Percentiles rank a stretch among this genome's conserved stretches.
Evolutionary conservation across 495 filamentous ascomycete genomes (phyloP).

Genomic region (Aspergillus olivimuriae): DNA sequence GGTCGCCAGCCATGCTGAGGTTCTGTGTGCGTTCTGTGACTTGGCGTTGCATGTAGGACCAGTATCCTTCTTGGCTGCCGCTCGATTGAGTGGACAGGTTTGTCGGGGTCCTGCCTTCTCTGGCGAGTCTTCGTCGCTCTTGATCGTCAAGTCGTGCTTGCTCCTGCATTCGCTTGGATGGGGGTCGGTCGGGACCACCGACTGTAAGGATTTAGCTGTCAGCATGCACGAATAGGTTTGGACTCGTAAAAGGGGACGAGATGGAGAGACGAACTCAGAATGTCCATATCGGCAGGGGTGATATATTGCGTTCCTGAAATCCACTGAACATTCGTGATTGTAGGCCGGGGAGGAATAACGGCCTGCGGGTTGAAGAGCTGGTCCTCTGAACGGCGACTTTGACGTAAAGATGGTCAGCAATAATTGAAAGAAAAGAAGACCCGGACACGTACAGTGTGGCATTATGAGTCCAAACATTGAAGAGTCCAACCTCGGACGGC

Average conservation of each 20-base stretch:
- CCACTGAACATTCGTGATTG: conserved; percentile 94
- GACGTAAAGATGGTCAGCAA: conserved; percentile 24
- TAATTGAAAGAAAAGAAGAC: too few species aligned
- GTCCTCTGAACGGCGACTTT: conserved; percentile 53
- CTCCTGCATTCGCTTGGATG: conserved; percentile 69
- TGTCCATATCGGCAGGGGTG: conserved; percentile 81
- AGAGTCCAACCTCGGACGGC: conserved; percentile 72
- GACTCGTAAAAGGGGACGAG: too few species aligned
- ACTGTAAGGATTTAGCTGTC: conserved; percentile 38
- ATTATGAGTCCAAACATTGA: conserved; percentile 76
- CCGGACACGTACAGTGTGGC: conserved; percentile 46
- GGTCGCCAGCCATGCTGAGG: conserved; percentile 73
- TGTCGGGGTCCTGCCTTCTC: conserved; percentile 27
- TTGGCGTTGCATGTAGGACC: conserved; percentile 69
- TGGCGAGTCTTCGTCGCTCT: conserved; percentile 43
- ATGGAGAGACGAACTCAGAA: conserved; percentile 50
- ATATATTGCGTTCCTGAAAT: conserved; percentile 92
- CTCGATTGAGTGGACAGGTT: conserved; percentile 12
- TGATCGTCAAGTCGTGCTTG: conserved; percentile 55
- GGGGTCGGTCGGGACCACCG: conserved; percentile 79
- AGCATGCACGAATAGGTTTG: too few species aligned
- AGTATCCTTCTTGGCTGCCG: conserved; percentile 51
- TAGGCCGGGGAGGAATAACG: conserved; percentile 72
- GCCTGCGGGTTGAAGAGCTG: conserved; percentile 69
- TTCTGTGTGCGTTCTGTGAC: conserved; percentile 87